A percentile compares a stretch with the other conserved stretches of the same genome.
These are phyloP conservation scores for Penicillium tannophilum DNA, from an alignment of 495 filamentous ascomycete genomes.

Conservation along the genomic window DNA sequence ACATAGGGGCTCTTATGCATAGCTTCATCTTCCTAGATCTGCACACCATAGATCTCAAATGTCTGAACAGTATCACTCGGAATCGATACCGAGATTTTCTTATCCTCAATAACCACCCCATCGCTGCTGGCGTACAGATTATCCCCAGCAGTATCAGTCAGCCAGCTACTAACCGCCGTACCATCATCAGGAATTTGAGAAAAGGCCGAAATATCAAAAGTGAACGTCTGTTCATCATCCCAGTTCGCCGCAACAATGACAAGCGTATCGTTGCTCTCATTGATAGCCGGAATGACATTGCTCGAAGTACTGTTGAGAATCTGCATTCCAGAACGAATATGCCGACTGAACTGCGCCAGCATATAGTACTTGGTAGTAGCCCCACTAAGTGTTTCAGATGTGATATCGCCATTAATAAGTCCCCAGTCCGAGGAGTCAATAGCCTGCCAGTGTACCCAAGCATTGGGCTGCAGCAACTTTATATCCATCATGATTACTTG, in stretches of 20 bases:
- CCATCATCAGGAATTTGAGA: slow-evolving; percentile 10
- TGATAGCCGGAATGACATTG: slow-evolving; percentile 11
- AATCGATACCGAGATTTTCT: slow-evolving; percentile 11
- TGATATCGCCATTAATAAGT: slow-evolving; percentile 13
- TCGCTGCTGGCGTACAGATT: slow-evolving; percentile 8
- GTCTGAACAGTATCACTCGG: slow-evolving; percentile 14
- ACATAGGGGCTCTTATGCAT: not conserved
- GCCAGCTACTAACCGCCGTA: slow-evolving; percentile 12
- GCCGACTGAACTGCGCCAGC: slow-evolving; percentile 19
- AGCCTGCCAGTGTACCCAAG: slow-evolving; percentile 20
- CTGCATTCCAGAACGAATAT: slow-evolving; percentile 19
- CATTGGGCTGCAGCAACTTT: slow-evolving; percentile 10
- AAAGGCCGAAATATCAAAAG: slow-evolving; percentile 17
- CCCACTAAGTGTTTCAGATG: slow-evolving; percentile 6
- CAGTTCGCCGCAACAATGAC: slow-evolving; percentile 21
- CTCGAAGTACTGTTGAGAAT: slow-evolving; percentile 14
- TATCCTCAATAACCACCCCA: slow-evolving; percentile 3
- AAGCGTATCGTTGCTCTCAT: slow-evolving; percentile 10
- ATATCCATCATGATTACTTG: slow-evolving; percentile 15
- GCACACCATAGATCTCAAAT: slow-evolving; percentile 13
- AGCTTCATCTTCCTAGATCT: not conserved
- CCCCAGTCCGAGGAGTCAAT: slow-evolving; percentile 16
- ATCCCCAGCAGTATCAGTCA: slow-evolving; percentile 11
- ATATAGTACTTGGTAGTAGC: slow-evolving; percentile 16
- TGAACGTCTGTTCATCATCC: slow-evolving; percentile 10